These are phyloP conservation scores for Tulasnella sp. DNA, from an alignment of 768 basidiomycete genomes.

Conservation along the genomic window DNA sequence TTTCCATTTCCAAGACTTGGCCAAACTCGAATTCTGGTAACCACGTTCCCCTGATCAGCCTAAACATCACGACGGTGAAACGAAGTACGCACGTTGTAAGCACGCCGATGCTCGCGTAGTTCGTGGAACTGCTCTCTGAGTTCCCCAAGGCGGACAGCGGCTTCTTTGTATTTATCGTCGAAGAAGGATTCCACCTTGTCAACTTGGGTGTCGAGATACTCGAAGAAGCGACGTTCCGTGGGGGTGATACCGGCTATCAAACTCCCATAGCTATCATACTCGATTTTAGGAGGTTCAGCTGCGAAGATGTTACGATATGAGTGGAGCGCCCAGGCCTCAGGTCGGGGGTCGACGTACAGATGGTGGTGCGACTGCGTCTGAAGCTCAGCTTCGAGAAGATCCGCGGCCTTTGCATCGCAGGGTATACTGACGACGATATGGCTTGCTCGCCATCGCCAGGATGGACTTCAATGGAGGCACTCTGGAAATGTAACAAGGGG, in stretches of 20 bases:
- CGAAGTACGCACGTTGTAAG: constrained; percentile 52
- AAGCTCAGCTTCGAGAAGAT: constrained; percentile 6
- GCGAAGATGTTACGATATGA: not conserved
- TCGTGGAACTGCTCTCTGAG: constrained; percentile 62
- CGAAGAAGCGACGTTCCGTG: constrained; percentile 60
- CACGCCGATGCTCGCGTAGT: constrained; percentile 52
- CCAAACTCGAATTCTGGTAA: not conserved
- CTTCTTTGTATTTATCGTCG: constrained; percentile 53
- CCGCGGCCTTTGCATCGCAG: not conserved
- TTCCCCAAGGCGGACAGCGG: constrained; percentile 25
- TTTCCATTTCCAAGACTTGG: not conserved
- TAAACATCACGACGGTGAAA: not conserved
- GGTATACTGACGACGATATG: not conserved
- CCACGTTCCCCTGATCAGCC: not conserved
- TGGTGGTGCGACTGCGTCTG: not conserved
- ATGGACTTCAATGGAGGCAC: not conserved
- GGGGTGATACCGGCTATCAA: constrained; percentile 33
- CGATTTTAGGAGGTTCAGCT: not conserved
- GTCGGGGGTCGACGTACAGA: not conserved
- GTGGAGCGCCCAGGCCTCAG: not conserved
- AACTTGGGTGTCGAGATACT: constrained; percentile 61
- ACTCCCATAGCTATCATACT: not conserved
- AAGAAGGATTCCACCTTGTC: constrained; percentile 83
- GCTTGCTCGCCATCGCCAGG: not conserved
- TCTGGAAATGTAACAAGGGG: not conserved